phyloP scores from a whole-genome alignment of 1,284 basidiomycete genomes.

The Pterulicium gracile region DNA sequence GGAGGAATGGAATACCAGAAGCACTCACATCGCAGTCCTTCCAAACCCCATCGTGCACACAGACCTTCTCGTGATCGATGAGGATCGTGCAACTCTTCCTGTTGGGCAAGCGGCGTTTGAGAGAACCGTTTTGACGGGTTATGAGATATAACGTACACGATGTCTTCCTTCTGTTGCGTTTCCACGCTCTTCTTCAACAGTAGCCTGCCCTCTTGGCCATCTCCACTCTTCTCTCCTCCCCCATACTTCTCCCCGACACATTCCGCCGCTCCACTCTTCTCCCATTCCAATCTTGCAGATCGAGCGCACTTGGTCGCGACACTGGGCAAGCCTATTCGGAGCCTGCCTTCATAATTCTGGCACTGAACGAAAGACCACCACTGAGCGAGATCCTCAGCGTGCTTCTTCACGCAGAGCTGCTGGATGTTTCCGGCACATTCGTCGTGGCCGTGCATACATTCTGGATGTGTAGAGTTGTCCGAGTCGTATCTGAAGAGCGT shows the following conservation, averaged over 20 bases:
- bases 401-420: constrained; percentile 65
- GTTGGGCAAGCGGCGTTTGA: constrained; percentile 9
- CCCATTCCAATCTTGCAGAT: constrained; percentile 60
- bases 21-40: constrained; percentile 70
- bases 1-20: constrained; percentile 3
- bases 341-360: constrained; percentile 61
- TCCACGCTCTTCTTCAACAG: constrained; percentile 52
- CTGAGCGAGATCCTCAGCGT: constrained; percentile 31
- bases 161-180: constrained; percentile 22
- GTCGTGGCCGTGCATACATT: constrained; percentile 68
- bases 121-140: too few species aligned
- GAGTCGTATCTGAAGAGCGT: constrained; percentile 41
- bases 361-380: constrained; percentile 75
- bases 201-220: constrained; percentile 50
- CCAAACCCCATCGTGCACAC: constrained; percentile 73
- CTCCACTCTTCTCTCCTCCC: constrained; percentile 33
- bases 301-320: constrained; percentile 58
- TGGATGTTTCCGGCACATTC: constrained; percentile 87
- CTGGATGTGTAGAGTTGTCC: constrained; percentile 57
- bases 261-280: constrained; percentile 39
- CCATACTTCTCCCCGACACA: constrained; percentile 31
- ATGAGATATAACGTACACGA: background rate
- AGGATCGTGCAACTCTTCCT: constrained; percentile 81
- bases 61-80: constrained; percentile 59
- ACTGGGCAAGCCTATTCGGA: constrained; percentile 54